Base-by-base conservation (phyloP, 805 yeast species). In the Yarrowia alimentaria region DNA sequence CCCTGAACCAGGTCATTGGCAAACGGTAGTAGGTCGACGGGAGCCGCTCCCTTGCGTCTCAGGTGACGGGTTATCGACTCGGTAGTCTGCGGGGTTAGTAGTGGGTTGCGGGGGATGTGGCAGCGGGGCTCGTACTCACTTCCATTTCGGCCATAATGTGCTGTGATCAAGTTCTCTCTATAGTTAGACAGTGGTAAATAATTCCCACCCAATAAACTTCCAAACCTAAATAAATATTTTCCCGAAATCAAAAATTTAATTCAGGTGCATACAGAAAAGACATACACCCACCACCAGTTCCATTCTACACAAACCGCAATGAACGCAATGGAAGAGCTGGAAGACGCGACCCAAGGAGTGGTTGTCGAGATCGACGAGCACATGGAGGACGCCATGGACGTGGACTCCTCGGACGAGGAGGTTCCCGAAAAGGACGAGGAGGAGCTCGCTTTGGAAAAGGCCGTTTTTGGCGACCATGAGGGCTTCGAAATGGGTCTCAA, bases 381-480 rank as follows among this genome's bases (percentile, higher is more conserved):
- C 19, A 40, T 28, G 47, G 47, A 40, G 47, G 47, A 40, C 47
- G 19, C 47, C 47, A 40, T 40, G 47, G 47, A 40, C 33, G 47
- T 40, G 47, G 47, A 40, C 33, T 40, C 47, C 13, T 54, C 40
- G 24, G 59, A 55, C 28, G 54, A 57, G 22, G 59, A 48, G 30
- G 58, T 75, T 26, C 84, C 88, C 12, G 84, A 83, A 24, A 91
- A 93, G 58, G 94, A 86, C 64, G 83, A 78, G 47, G 96, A 88
- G 64, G 99, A 93, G 66, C 59, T 81, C 33, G 76, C 70, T 52
- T 75, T 93, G 45, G 95, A 90, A 56, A 85, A 78, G 64, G 73
- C 87, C 11, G 95, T 93, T 4, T 90, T 93, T 68, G 98, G 99
- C 12, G 98, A 93, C 63, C 59, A 74, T 3, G 84, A 79, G 51